Conservation (phyloP, 2,329 filamentous ascomycete genomes). For the Fusarium keratoplasticum region DNA sequence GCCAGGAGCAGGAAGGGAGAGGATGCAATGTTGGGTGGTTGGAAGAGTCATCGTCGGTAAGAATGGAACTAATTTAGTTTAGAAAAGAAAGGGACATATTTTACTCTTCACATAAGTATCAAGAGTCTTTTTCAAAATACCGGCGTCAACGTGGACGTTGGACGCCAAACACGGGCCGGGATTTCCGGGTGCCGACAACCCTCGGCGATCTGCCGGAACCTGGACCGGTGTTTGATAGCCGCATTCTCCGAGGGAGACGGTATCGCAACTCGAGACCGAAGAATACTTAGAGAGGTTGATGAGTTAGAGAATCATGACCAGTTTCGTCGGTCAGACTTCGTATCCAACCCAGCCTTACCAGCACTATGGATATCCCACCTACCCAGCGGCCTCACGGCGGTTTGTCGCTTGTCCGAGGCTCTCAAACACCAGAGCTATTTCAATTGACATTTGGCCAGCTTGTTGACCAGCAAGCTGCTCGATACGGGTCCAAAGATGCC, state of each 20-base stretch:
- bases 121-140: neutral
- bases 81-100: neutral
- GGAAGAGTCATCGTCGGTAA: neutral
- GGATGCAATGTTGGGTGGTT: neutral
- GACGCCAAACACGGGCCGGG: neutral
- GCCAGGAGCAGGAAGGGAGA: neutral
- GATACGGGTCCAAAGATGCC: neutral
- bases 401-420: neutral
- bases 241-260: neutral
- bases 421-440: neutral
- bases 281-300: neutral
- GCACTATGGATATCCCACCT: neutral
- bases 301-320: fast-evolving
- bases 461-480: neutral
- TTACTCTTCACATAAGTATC: neutral
- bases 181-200: neutral
- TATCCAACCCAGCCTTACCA: neutral
- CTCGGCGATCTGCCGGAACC: neutral
- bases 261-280: neutral
- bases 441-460: neutral
- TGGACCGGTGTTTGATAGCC: neutral
- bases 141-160: neutral
- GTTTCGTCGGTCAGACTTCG: neutral
- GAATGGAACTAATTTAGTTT: neutral
- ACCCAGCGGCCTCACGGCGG: neutral